Conservation (phyloP, 768 basidiomycete species). For the Ramaria rubella region DNA sequence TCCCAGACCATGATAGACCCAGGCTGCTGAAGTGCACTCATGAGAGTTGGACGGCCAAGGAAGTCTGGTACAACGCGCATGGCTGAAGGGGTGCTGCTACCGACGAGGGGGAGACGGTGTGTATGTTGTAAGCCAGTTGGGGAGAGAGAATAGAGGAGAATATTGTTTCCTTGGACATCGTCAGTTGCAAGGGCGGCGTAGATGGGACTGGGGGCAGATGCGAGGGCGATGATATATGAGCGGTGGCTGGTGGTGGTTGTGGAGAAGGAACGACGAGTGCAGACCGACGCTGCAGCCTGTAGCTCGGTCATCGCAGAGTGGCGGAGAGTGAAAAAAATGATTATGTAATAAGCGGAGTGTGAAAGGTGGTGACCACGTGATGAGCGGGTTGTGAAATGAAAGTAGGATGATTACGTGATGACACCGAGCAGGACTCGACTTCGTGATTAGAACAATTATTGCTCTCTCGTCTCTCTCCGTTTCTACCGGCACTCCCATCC, state of each 20-base stretch:
- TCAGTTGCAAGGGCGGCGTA: conserved; percentile 46
- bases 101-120: conserved; percentile 39
- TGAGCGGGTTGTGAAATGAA: too few species aligned
- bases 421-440: neutral
- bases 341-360: neutral
- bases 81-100: conserved; percentile 45
- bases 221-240: conserved; percentile 57
- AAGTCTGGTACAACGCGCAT: conserved; percentile 39
- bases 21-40: conserved; percentile 66
- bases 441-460: neutral
- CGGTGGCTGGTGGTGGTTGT: neutral
- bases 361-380: neutral
- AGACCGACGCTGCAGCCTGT: too few species aligned
- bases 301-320: too few species aligned
- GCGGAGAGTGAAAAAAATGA: neutral
- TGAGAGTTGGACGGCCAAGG: conserved; percentile 35
- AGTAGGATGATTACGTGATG: too few species aligned
- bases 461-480: neutral
- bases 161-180: conserved; percentile 56
- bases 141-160: conserved; percentile 47
- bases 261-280: neutral
- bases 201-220: conserved; percentile 35
- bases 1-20: conserved; percentile 74
- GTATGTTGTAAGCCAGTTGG: conserved; percentile 45
- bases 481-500: too few species aligned